Base-by-base conservation (phyloP, 2,329 filamentous ascomycete species). In the Ophiostoma himal-ulmi region DNA sequence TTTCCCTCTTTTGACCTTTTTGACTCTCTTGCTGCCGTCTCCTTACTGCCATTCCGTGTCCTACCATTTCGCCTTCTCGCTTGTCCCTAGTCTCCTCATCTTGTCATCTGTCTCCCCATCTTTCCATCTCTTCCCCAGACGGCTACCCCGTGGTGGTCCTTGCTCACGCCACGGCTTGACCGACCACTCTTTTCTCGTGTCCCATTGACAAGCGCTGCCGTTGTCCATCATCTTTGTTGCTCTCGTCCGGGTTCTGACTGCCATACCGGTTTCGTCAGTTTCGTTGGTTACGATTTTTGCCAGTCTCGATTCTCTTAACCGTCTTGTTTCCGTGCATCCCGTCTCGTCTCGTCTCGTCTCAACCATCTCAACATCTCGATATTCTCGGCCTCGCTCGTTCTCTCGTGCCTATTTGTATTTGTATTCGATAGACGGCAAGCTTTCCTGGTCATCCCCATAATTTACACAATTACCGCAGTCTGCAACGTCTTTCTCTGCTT, bases 341-440 rank as follows among this genome's bases (percentile, higher is more conserved):
- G 22, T 11, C 22, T 48, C n/a, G 57, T 62, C 57, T 62, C 57
- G 26, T 54, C 44, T 52, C 17, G 17, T 20, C 20, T 26, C 52
- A 8, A 26, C 0, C 22, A 13, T 57, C 52, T 22, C 52, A 26
- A 13, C n/a, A 57, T 26, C 52, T 26, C 57, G 57, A 62, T 34
- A 17, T 26, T 36, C 57, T 62, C 57, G 57, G 57, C 26, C 57
- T 62, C 57, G 57, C 57, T 62, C 22, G 57, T 34, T 62, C 57
- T 62, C 26, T 62, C 57, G 26, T 62, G 13, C 57, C 26, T 62
- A 62, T 62, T 22, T 62, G 57, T 62, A 62, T 62, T 22, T 62
- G 57, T 62, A 62, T 62, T 57, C 52, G 57, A 62, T 62, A 34
- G 26, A 62, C 26, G 57, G 57, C 57, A 34, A 62, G 14, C 26